Base-by-base conservation (phyloP, 1,284 basidiomycete genomes). In the Rhodotorula sp. region DNA sequence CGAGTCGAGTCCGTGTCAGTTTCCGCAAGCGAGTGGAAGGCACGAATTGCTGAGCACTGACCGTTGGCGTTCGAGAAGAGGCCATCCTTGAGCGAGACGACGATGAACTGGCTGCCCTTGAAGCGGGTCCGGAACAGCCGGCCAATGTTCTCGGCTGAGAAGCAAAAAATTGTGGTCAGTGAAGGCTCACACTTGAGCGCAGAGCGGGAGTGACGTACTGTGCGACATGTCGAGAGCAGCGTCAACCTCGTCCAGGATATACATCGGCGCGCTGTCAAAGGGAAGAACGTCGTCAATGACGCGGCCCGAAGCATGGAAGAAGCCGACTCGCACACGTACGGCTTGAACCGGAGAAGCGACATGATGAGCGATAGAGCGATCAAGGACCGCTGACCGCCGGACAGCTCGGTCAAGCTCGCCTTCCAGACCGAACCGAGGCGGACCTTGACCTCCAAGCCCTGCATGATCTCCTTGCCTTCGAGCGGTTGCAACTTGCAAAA, bases 291-390 rank as follows among this genome's bases (percentile, higher is more conserved):
- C n/a, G n/a, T n/a, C n/a, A n/a, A n/a, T n/a, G n/a, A n/a, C n/a
- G n/a, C n/a, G n/a, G n/a, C n/a, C n/a, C n/a, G n/a, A n/a, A n/a
- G n/a, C n/a, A n/a, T n/a, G n/a, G n/a, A n/a, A n/a, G n/a, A n/a
- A n/a, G n/a, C n/a, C n/a, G n/a, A n/a, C n/a, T n/a, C n/a, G n/a
- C n/a, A n/a, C n/a, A n/a, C n/a, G n/a, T n/a, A n/a, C 63, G 63
- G 63, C 81, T 98, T 97, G 87, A 98, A 98, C 82, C 98, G 95
- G 49, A 99, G 87, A 54, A 99, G 87, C 0, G 95, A 91, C 94
- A 99, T 96, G 85, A 99, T 98, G 62, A 99, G 86, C 16, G 93
- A 97, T 3, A 99, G 87, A 0, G 96, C 96, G 79, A 99, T 98
- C 73, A 99, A 87, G 1, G 95, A 97, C 91, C 97, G 86, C 85